phyloP scores from a whole-genome alignment of 345 rosid species.

The Boechera retrofracta region DNA sequence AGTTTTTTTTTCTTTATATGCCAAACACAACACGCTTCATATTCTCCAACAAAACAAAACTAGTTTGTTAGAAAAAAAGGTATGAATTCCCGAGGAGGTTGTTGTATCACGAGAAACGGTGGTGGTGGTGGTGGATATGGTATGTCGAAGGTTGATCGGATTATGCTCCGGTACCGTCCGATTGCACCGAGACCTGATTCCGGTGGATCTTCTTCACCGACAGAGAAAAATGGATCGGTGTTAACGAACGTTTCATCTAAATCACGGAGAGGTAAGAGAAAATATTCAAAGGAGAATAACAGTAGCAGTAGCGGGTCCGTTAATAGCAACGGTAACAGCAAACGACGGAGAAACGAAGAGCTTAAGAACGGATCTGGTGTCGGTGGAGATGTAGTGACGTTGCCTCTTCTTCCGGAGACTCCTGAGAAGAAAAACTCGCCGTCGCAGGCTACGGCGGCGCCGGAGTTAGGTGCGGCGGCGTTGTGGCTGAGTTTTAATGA shows the following conservation, averaged over 20 bases:
- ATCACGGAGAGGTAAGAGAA: conserved; percentile 51
- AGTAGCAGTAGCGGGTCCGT: conserved; percentile 41
- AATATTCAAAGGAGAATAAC: conserved; percentile 43
- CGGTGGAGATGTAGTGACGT: conserved; percentile 46
- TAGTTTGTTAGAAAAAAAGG: not conserved
- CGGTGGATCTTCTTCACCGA: conserved; percentile 45
- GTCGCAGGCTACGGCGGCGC: not conserved
- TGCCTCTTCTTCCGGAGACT: conserved; percentile 71
- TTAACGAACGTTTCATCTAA: conserved; percentile 31
- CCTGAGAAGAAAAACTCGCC: conserved; percentile 47
- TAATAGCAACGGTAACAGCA: conserved; percentile 38
- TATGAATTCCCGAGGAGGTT: conserved; percentile 69
- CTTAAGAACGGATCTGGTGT: conserved; percentile 36
- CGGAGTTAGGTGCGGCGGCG: conserved; percentile 26
- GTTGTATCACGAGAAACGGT: conserved; percentile 72
- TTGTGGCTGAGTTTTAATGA: conserved; percentile 52
- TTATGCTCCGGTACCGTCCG: conserved; percentile 83
- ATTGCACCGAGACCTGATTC: conserved; percentile 77
- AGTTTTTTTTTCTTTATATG: conserved; percentile 30
- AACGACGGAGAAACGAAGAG: conserved; percentile 41
- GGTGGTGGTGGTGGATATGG: conserved; percentile 43
- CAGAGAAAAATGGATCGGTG: not conserved
- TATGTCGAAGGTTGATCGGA: conserved; percentile 66
- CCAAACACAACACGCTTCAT: not conserved
- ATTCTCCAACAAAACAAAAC: conserved; percentile 39